phyloP scores from a whole-genome alignment of 257 asterid genomes.

The Nicotiana otophora region DNA sequence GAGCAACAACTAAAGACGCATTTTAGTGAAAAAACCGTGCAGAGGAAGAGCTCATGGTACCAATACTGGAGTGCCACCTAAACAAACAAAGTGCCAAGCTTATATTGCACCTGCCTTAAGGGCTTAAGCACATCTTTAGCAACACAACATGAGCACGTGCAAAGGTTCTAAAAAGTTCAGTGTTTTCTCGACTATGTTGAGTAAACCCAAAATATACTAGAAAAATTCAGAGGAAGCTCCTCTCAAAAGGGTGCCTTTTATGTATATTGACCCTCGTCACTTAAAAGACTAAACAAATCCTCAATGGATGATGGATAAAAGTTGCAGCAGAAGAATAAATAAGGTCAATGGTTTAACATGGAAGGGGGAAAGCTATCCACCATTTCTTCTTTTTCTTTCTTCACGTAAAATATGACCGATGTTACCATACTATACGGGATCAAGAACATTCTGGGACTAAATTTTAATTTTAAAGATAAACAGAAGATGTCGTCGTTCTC shows the following conservation, averaged over 20 bases:
- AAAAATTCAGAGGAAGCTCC: background rate
- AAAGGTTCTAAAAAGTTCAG: background rate
- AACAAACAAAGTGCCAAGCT: background rate
- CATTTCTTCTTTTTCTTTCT: conserved; percentile 3
- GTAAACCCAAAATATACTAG: background rate
- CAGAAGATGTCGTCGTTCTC: background rate
- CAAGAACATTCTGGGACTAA: background rate
- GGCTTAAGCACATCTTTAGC: background rate
- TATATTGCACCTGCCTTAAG: background rate
- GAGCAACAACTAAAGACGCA: background rate
- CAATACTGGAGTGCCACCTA: background rate
- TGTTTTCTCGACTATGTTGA: background rate
- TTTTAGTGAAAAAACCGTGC: background rate
- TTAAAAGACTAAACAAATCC: background rate
- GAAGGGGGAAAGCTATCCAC: background rate
- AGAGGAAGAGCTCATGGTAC: background rate
- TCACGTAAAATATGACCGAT: background rate
- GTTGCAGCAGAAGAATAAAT: background rate
- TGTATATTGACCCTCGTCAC: background rate
- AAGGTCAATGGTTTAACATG: background rate
- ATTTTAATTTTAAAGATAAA: background rate
- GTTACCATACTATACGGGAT: background rate
- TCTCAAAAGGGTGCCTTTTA: background rate
- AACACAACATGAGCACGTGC: background rate
- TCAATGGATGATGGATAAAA: background rate